Evolutionary conservation across 345 rosid species (phyloP).

Genomic region (Odontarrhena argentea): DNA sequence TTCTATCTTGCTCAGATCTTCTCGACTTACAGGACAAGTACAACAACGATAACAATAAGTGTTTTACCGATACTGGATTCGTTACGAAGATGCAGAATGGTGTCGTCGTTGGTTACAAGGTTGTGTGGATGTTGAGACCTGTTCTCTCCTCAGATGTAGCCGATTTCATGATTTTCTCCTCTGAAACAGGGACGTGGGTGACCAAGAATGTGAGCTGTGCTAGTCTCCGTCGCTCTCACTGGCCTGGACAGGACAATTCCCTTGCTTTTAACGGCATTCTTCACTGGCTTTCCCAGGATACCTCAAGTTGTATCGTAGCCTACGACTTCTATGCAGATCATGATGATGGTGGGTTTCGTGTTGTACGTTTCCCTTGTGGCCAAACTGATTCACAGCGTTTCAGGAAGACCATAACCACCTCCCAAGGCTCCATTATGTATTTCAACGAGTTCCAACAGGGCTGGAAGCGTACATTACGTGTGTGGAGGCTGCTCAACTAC

Average conservation of each 20-base stretch:
- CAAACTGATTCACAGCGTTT: background rate
- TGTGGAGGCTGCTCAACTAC: slow-evolving; percentile 6
- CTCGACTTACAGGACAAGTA: background rate
- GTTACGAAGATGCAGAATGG: slow-evolving; percentile 24
- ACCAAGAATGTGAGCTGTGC: background rate
- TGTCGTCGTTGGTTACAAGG: slow-evolving; percentile 27
- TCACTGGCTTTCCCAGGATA: slow-evolving; percentile 22
- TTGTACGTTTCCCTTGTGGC: background rate
- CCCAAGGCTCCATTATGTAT: background rate
- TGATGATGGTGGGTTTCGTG: background rate
- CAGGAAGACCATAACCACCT: slow-evolving; percentile 9
- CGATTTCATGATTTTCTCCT: slow-evolving; percentile 11
- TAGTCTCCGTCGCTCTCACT: background rate
- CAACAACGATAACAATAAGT: background rate
- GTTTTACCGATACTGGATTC: slow-evolving; percentile 14
- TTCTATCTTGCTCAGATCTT: background rate
- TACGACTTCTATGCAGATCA: slow-evolving; percentile 21
- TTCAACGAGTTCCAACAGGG: background rate
- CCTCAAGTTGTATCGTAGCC: background rate
- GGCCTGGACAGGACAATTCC: background rate
- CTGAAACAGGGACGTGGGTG: slow-evolving; percentile 26
- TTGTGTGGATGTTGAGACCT: slow-evolving; percentile 19
- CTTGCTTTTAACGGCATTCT: slow-evolving; percentile 30
- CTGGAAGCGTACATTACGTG: background rate
- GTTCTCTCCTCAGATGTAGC: background rate